These are phyloP conservation scores for Podospora comata DNA, from an alignment of 495 filamentous ascomycete species.

Conservation along the genomic window DNA sequence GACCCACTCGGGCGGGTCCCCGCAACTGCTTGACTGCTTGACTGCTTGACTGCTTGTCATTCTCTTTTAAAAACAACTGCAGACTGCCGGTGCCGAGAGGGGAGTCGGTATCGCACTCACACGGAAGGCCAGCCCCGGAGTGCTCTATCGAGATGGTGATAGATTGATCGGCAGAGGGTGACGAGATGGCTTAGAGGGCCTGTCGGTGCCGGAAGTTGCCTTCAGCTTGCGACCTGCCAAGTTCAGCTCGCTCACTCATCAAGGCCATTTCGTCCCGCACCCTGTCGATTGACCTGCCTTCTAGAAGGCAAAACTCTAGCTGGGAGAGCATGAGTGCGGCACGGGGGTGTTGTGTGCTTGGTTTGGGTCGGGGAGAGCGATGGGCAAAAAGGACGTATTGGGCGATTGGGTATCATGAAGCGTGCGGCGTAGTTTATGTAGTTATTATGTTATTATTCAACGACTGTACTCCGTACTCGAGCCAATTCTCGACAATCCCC, in stretches of 20 bases:
- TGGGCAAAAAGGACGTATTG: not conserved
- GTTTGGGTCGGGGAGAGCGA: constrained; percentile 2
- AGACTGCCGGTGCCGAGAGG: not conserved
- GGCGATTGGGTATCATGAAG: not conserved
- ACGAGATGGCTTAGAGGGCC: not conserved
- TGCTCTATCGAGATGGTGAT: not conserved
- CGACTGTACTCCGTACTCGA: not conserved
- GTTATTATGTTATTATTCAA: no score
- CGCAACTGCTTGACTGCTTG: not conserved
- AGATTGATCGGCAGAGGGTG: constrained; percentile 2
- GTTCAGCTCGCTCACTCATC: constrained; percentile 15
- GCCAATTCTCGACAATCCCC: constrained; percentile 12
- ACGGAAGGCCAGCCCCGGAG: not conserved
- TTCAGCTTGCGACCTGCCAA: constrained; percentile 17
- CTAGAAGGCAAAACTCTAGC: constrained; percentile 9
- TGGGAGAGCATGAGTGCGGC: not conserved
- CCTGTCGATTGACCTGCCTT: constrained; percentile 7
- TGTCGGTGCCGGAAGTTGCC: not conserved
- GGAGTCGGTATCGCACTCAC: not conserved
- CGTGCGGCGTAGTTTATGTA: not conserved
- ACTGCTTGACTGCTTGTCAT: no score
- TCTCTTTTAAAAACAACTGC: not conserved
- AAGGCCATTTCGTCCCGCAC: not conserved
- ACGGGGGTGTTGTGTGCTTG: not conserved
- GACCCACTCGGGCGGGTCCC: not conserved